These are phyloP conservation scores for Taphrina confusa DNA, from an alignment of 1,139 yeast species.

Conservation along the genomic window DNA sequence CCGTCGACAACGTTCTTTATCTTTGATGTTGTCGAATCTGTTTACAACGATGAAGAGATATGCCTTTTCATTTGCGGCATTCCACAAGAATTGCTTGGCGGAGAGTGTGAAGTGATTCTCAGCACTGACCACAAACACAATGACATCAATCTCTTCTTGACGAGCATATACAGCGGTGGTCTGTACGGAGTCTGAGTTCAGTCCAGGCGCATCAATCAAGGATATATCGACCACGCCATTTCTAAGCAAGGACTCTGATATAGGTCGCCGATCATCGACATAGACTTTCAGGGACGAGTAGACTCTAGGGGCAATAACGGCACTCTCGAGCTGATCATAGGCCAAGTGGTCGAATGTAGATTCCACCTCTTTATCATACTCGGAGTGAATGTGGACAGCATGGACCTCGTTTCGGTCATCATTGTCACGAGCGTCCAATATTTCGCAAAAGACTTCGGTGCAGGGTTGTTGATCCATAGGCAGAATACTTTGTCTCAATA, in stretches of 20 bases:
- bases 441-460: slow-evolving; percentile 94
- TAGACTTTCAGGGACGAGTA: slow-evolving; percentile 77
- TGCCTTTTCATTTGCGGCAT: slow-evolving; percentile 89
- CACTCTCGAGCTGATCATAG: slow-evolving; percentile 66
- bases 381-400: slow-evolving; percentile 69
- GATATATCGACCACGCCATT: slow-evolving; percentile 93
- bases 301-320: slow-evolving; percentile 64
- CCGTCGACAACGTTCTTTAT: slow-evolving; percentile 73
- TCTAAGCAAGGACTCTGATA: slow-evolving; percentile 69
- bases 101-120: slow-evolving; percentile 93
- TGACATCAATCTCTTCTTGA: slow-evolving; percentile 95
- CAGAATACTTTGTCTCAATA: slow-evolving; percentile 70
- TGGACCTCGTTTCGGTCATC: slow-evolving; percentile 83
- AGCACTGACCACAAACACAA: slow-evolving; percentile 93
- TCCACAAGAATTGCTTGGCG: slow-evolving; percentile 87
- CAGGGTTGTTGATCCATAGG: slow-evolving; percentile 99
- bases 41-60: slow-evolving; percentile 92
- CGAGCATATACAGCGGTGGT: slow-evolving; percentile 94
- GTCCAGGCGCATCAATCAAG: slow-evolving; percentile 94
- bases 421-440: slow-evolving; percentile 79
- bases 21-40: slow-evolving; percentile 79
- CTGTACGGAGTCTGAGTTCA: slow-evolving; percentile 88
- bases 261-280: slow-evolving; percentile 70
- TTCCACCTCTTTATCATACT: slow-evolving; percentile 63
- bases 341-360: slow-evolving; percentile 63